These are phyloP conservation scores for Magnaporthiopsis rhizophila DNA, from an alignment of 2,329 filamentous ascomycete genomes.

Conservation along the genomic window DNA sequence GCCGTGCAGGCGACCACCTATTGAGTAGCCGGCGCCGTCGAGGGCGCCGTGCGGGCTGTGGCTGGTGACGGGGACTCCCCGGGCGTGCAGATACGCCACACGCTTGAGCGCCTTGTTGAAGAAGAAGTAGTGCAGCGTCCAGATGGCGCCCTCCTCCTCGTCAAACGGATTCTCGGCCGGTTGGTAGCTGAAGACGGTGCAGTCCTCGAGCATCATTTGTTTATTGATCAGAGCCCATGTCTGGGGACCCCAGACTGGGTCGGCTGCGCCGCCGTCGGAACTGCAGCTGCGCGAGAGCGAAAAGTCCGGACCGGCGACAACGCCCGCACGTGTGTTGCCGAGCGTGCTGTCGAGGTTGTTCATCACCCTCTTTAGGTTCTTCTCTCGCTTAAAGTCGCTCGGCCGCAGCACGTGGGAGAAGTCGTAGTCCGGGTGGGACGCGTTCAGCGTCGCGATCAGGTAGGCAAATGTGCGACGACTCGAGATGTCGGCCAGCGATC, in stretches of 20 bases:
- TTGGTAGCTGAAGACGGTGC: slow-evolving; percentile 81
- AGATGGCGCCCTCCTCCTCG: slow-evolving; percentile 85
- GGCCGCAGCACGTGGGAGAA: slow-evolving; percentile 89
- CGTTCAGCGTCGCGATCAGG: slow-evolving; percentile 91
- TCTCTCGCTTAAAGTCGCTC: slow-evolving; percentile 81
- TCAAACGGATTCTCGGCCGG: slow-evolving; percentile 87
- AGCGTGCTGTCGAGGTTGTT: slow-evolving; percentile 80
- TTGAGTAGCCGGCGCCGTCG: slow-evolving; percentile 10
- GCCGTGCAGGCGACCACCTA: slow-evolving; percentile 11
- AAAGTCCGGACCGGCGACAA: slow-evolving; percentile 28
- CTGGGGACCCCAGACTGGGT: slow-evolving; percentile 71
- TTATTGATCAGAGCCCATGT: slow-evolving; percentile 93
- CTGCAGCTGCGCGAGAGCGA: slow-evolving; percentile 27
- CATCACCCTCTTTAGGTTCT: slow-evolving; percentile 73
- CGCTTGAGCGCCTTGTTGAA: slow-evolving; percentile 91
- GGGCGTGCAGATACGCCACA: slow-evolving; percentile 87
- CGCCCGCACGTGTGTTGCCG: slow-evolving; percentile 70
- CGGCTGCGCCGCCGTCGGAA: slow-evolving; percentile 33
- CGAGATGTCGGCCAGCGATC: slow-evolving; percentile 77
- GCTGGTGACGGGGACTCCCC: slow-evolving; percentile 73
- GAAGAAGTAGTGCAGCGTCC: slow-evolving; percentile 95
- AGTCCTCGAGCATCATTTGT: slow-evolving; percentile 87
- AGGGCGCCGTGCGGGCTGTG: slow-evolving; percentile 39
- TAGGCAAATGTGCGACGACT: slow-evolving; percentile 92
- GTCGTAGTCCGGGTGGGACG: slow-evolving; percentile 92